phyloP scores from a whole-genome alignment of 306 rosid genomes.

The Pyrus communis region DNA sequence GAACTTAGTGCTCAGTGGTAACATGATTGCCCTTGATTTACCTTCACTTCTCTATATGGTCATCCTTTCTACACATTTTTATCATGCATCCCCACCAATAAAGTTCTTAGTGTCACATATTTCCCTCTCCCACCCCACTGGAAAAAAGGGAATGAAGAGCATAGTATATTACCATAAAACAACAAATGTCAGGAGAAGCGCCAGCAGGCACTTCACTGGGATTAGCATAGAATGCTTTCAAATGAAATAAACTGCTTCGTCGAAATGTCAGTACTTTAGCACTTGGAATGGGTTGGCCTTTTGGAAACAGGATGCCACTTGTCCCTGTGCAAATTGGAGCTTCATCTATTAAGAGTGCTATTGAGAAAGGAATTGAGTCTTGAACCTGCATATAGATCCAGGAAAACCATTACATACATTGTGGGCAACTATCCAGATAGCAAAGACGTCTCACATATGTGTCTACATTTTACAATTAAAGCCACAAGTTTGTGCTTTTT shows the following conservation, averaged over 20 bases:
- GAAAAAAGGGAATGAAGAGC: not conserved
- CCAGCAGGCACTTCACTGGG: slow-evolving; percentile 58
- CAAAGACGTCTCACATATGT: not conserved
- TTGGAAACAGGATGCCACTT: slow-evolving; percentile 55
- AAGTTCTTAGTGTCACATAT: not conserved
- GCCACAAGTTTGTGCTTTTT: not conserved
- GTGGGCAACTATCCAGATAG: slow-evolving; percentile 5
- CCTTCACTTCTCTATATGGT: not conserved
- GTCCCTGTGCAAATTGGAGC: slow-evolving; percentile 43
- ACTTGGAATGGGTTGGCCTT: slow-evolving; percentile 72
- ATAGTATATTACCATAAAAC: slow-evolving; percentile 47
- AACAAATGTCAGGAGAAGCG: slow-evolving; percentile 44
- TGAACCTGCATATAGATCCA: slow-evolving; percentile 52
- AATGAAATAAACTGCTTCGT: slow-evolving; percentile 44
- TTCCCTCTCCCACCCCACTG: not conserved
- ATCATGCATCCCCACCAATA: not conserved
- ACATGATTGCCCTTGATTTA: not conserved
- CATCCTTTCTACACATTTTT: not conserved
- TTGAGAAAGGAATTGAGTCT: slow-evolving; percentile 73
- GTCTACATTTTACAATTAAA: not conserved
- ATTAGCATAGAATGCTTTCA: slow-evolving; percentile 72
- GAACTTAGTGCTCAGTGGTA: not conserved
- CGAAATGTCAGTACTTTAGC: slow-evolving; percentile 45
- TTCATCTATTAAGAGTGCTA: slow-evolving; percentile 49
- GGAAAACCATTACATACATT: slow-evolving; percentile 11